A percentile compares a stretch with the other conserved stretches of the same genome.
These are phyloP conservation scores for Arachis stenosperma DNA, from an alignment of 306 rosid species.

Conservation along the genomic window DNA sequence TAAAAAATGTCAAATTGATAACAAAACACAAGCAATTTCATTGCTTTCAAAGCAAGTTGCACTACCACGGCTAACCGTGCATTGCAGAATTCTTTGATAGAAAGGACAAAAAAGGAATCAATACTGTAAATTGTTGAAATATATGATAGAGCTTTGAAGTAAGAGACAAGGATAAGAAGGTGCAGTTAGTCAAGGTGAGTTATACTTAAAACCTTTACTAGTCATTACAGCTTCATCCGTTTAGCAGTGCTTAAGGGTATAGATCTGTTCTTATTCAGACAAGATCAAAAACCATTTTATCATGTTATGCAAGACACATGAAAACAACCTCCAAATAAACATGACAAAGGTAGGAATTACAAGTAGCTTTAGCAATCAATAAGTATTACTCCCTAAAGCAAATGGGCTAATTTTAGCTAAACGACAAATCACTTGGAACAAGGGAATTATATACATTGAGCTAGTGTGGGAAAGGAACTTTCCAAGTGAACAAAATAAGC, in stretches of 20 bases:
- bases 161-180: not conserved
- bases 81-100: not conserved
- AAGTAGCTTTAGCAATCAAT: constrained; percentile 11
- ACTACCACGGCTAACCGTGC: not conserved
- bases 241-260: not conserved
- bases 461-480: constrained; percentile 4
- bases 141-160: not conserved
- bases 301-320: not conserved
- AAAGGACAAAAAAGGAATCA: not conserved
- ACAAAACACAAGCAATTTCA: too few species aligned
- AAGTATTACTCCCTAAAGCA: constrained; percentile 7
- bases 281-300: constrained; percentile 9
- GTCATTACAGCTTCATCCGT: not conserved
- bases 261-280: not conserved
- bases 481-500: constrained; percentile 8
- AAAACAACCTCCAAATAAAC: constrained; percentile 6
- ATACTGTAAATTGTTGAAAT: not conserved
- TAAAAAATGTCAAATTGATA: too few species aligned
- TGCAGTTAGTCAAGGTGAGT: not conserved
- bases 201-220: not conserved
- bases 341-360: not conserved
- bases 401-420: not conserved
- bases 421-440: not conserved
- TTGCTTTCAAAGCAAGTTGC: too few species aligned
- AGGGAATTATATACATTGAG: constrained; percentile 16